Conservation (phyloP, 2,329 filamentous ascomycete genomes). For the Alternaria alternata region DNA sequence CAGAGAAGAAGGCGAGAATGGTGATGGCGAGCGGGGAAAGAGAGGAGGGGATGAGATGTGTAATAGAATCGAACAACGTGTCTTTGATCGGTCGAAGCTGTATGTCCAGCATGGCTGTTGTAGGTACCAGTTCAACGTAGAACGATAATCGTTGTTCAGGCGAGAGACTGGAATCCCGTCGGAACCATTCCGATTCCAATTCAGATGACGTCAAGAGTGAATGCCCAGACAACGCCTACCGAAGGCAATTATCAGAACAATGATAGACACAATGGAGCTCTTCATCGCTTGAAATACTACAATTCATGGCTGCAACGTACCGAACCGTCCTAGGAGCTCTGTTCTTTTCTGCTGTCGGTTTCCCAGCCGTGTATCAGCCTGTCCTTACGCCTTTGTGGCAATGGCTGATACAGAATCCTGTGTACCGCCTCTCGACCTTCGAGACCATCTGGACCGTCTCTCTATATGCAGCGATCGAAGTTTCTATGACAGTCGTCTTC, state of each 20-base stretch:
- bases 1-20: no score
- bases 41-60: neutral
- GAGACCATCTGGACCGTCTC: constrained; percentile 2
- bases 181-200: neutral
- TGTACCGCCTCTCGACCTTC: neutral
- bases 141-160: neutral
- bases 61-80: neutral
- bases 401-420: neutral
- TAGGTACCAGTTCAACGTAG: neutral
- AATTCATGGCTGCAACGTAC: neutral
- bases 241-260: neutral
- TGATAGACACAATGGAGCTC: neutral
- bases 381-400: neutral
- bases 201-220: constrained; percentile 4
- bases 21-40: no score
- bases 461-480: constrained; percentile 1
- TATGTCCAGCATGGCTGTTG: neutral
- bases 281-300: no score
- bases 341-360: neutral
- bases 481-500: neutral
- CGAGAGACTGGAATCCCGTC: neutral
- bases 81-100: constrained; percentile 3
- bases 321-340: neutral
- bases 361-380: neutral
- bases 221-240: neutral